Base-by-base conservation (phyloP, 352 stramenopile genomes). In the Globisporangium cederbergense region DNA sequence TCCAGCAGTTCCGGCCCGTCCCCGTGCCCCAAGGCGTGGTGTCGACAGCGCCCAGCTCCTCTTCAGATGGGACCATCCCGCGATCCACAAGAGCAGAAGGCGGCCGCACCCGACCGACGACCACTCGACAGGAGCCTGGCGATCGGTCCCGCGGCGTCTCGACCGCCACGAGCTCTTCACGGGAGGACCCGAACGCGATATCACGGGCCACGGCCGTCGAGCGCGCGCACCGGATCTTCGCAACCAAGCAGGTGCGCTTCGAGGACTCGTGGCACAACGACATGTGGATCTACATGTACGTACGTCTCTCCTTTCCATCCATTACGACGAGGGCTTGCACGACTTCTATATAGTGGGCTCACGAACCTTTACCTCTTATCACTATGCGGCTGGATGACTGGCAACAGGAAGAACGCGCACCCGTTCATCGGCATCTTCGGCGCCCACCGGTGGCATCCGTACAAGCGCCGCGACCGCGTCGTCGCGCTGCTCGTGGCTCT, bases 221-320 rank as follows among this genome's bases (percentile, higher is more conserved):
- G 70, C 70, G 50, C 61, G 74, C 50, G 16, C 60, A 65, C 14
- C 64, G 68, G 80, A 74, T 76, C n/a, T 89, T 89, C 34, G 74
- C 79, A 14, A 67, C 76, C 6, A 71, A 80, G 62, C 76, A 79
- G 50, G 79, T 89, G 13, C 72, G 77, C 28, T 69, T 83, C 60
- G 68, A 77, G 51, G 72, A 77, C 54, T 40, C 51, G 25, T 86
- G 73, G 73, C 58, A 64, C 32, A 58, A 70, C 1, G 80, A 89
- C 65, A 62, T 87, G 46, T 75, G 74, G 65, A 74, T 79, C 63
- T 89, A 86, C 80, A 89, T 87, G 77, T 85, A 73, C 49, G 77
- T 85, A 73, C 49, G 75, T 75, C 1, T 34, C 2, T 1, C 7
- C 43, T 60, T 55, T 32, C 16, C 13, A 36, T 36, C 32, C 32